These are phyloP conservation scores for Parastagonospora avenae DNA, from an alignment of 2,329 filamentous ascomycete species.

Conservation along the genomic window DNA sequence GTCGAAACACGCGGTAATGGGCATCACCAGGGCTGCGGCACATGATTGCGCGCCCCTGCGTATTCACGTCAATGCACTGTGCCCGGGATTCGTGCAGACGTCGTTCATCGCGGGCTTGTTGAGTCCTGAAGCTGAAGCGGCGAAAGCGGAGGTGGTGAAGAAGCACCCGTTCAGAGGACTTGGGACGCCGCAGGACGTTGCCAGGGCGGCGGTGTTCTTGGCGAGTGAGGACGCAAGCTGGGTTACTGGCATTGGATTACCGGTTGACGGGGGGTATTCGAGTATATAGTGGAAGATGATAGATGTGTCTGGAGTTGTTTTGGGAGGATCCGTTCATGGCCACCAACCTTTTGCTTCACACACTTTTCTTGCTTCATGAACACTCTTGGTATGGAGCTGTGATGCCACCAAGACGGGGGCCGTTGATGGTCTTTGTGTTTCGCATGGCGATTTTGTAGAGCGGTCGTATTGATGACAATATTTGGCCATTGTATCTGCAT, in stretches of 20 bases:
- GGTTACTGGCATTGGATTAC: slow-evolving; percentile 52
- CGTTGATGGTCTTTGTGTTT: slow-evolving; percentile 47
- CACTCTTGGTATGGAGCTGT: slow-evolving; percentile 48
- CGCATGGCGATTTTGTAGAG: slow-evolving; percentile 21
- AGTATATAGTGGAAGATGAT: slow-evolving; percentile 21
- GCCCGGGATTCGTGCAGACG: slow-evolving; percentile 54
- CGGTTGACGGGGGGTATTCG: slow-evolving; percentile 55
- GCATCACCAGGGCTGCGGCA: slow-evolving; percentile 56
- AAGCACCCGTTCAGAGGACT: slow-evolving; percentile 39
- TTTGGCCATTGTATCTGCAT: too few relatives aligned
- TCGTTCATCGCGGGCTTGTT: slow-evolving; percentile 30
- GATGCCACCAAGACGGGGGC: slow-evolving; percentile 58
- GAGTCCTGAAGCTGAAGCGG: slow-evolving; percentile 7
- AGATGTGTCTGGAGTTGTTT: too few relatives aligned
- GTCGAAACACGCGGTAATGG: slow-evolving; percentile 57
- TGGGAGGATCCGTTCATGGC: too few relatives aligned
- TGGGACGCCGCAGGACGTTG: slow-evolving; percentile 41
- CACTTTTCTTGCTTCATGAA: too few relatives aligned
- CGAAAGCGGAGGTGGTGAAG: slow-evolving; percentile 10
- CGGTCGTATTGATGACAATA: neutral
- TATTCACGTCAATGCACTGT: slow-evolving; percentile 61
- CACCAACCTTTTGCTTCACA: too few relatives aligned
- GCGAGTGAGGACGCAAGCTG: slow-evolving; percentile 55
- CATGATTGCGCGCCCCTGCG: slow-evolving; percentile 55
- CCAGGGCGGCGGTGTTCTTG: slow-evolving; percentile 51